Evolutionary conservation across 2,329 filamentous ascomycete genomes (phyloP).

Genomic region (Fusarium papillatum): DNA sequence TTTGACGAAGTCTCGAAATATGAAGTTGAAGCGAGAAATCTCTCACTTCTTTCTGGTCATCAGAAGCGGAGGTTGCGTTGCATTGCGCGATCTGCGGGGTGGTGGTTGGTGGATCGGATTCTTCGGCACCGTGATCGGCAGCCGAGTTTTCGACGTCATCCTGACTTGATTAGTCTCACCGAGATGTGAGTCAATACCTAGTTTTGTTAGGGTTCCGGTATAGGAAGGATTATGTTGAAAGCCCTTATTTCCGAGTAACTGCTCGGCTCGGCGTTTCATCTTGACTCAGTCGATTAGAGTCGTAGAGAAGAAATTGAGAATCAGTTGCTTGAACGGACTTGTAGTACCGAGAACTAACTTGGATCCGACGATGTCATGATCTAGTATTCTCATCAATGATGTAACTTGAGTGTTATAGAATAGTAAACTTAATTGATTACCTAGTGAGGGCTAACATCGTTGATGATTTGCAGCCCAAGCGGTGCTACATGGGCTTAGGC

Average conservation of each 20-base stretch:
- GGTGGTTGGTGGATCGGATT: conserved; percentile 19
- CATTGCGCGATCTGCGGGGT: conserved; percentile 26
- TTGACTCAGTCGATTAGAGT: background rate
- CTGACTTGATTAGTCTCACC: background rate
- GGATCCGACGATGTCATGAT: background rate
- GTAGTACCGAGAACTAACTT: background rate
- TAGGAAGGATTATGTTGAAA: background rate
- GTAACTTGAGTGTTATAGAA: background rate
- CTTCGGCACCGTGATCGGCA: conserved; percentile 35
- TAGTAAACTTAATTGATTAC: background rate
- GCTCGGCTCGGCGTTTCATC: background rate
- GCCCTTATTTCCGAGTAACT: background rate
- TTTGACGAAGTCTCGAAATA: background rate
- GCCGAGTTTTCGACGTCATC: conserved; percentile 13
- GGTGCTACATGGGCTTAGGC: background rate
- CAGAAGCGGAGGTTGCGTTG: conserved; percentile 1
- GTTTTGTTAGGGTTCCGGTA: background rate
- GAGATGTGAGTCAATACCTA: background rate
- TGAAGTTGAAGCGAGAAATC: background rate
- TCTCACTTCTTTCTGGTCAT: background rate
- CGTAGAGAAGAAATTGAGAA: background rate
- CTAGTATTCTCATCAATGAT: background rate
- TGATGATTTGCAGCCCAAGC: background rate
- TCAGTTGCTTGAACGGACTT: background rate
- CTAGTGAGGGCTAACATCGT: background rate